Base-by-base conservation (phyloP, 768 basidiomycete genomes). In the Filobasidium floriforme region DNA sequence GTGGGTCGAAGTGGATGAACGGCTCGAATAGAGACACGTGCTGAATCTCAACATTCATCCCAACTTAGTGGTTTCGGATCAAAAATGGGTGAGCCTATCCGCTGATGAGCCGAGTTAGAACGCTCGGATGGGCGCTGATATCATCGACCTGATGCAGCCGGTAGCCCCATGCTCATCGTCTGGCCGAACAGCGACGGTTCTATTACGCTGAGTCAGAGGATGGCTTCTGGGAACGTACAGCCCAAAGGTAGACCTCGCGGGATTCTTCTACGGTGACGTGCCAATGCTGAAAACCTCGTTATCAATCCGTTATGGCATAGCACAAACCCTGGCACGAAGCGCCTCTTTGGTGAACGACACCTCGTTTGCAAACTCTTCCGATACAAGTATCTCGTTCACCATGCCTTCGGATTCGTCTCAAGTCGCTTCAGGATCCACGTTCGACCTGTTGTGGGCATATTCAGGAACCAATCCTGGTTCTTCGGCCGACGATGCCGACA, bases 201-300 rank as follows among this genome's bases (percentile, higher is more conserved):
- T 24, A 80, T 87, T 66, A 87, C 86, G 14, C 76, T 89, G 26
- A 87, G 86, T 7, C 88, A 89, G 72, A 82, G 88, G 22, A 78
- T 75, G 37, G 85, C 88, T 0, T 69, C 81, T 1, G 73, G 71
- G 7, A 80, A 86, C 67, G 79, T 81, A 4, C 83, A 84, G 84
- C 88, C 88, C 7, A 82, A 79, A 15, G 82, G 86, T 60, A 84
- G 82, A 85, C 66, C 22, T 3, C 15, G 12, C 22, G 46, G 6
- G 46, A 22, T 22, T 14, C 46, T 49, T 14, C 15, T 18, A 49
- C 46, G 12, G 22, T 49, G 18, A 14, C 15, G 5, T 12, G 22
- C 22, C 6, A 2, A 22, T 49, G 46, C 46, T 49, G 46, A 49
- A 18, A 5, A 22, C 2, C 46, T 14, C 12, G 32, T 9, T 3